Percentiles rank a stretch among this genome's conserved stretches.
Conservation (phyloP, 805 yeast species). For the Pichia cephalocereana region DNA sequence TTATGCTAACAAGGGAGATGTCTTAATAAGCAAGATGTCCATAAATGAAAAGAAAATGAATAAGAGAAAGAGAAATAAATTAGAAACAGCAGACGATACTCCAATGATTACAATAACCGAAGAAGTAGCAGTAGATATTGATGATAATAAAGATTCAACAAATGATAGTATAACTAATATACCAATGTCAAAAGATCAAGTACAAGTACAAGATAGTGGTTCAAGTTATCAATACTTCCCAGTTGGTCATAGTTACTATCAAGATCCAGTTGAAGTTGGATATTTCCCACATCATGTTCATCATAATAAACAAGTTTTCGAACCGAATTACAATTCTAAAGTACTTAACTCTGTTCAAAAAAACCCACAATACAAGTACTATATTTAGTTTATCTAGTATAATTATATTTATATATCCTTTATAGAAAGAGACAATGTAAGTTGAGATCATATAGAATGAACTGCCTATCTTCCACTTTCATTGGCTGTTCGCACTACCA, state of each 20-base stretch:
- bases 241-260: slow-evolving; percentile 35
- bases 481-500: neutral
- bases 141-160: no score
- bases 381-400: neutral
- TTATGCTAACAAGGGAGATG: slow-evolving; percentile 38
- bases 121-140: no score
- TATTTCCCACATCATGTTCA: slow-evolving; percentile 35
- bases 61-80: neutral
- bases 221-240: slow-evolving; percentile 38
- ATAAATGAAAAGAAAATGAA: no score
- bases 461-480: neutral
- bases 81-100: neutral
- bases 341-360: neutral
- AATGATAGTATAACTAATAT: neutral
- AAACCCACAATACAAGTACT: slow-evolving; percentile 8
- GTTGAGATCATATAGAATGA: no score
- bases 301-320: slow-evolving; percentile 32
- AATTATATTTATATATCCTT: no score
- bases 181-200: neutral
- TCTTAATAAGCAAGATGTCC: slow-evolving; percentile 25
- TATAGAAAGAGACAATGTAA: no score
- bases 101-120: neutral
- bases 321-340: neutral
- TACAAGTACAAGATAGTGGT: neutral
- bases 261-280: slow-evolving; percentile 41